phyloP scores from a whole-genome alignment of 1,284 basidiomycete genomes.

The Microbotryum lychnidis-dioicae region DNA sequence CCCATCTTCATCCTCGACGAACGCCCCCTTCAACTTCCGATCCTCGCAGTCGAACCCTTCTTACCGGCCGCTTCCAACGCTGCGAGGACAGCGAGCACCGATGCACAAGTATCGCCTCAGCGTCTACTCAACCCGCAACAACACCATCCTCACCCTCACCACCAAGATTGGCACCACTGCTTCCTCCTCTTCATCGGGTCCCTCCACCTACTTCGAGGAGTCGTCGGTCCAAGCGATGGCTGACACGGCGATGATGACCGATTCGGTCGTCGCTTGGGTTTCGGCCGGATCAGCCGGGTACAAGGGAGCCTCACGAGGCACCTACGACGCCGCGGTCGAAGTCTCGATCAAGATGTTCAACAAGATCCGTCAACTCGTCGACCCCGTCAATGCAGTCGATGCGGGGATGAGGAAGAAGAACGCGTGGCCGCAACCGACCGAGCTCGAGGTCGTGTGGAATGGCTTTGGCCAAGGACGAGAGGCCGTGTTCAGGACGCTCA shows the following conservation, averaged over 20 bases:
- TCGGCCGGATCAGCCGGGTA: constrained; percentile 38
- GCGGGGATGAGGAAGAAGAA: constrained; percentile 21
- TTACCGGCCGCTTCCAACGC: no score
- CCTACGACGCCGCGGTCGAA: constrained; percentile 43
- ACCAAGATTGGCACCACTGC: constrained; percentile 32
- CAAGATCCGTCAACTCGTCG: constrained; percentile 35
- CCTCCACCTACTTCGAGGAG: constrained; percentile 23
- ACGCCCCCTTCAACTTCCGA: no score
- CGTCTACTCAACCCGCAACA: constrained; percentile 41
- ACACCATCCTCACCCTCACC: constrained; percentile 43
- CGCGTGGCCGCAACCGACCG: constrained; percentile 34
- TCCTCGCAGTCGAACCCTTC: no score
- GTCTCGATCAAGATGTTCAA: constrained; percentile 39
- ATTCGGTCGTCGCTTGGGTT: constrained; percentile 29
- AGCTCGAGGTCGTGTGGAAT: constrained; percentile 41
- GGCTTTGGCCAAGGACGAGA: constrained; percentile 44
- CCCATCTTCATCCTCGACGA: no score
- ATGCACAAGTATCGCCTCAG: constrained; percentile 37
- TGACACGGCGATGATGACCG: background rate
- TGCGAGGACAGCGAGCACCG: no score
- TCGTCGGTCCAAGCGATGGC: constrained; percentile 13
- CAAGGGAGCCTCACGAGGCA: constrained; percentile 40
- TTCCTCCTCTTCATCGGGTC: constrained; percentile 12
- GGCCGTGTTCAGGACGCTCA: constrained; percentile 40
- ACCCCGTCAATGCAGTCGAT: constrained; percentile 10